Percentiles rank a stretch among this genome's conserved stretches.
phyloP scores from a whole-genome alignment of 805 yeast genomes.

The Brettanomyces custersianus region DNA sequence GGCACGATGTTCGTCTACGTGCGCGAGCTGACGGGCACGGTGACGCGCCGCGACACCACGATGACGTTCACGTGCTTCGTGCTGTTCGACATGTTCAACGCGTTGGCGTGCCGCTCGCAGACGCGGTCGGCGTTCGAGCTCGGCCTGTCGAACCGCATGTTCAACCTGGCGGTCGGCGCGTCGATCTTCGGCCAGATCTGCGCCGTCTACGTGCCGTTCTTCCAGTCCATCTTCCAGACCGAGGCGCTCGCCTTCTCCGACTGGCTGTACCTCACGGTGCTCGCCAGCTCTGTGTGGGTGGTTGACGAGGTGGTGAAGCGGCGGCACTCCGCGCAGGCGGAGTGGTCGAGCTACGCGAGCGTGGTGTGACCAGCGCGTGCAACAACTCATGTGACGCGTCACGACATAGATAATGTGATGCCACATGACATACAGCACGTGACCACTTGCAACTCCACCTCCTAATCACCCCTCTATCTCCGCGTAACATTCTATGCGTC shows the following conservation, averaged over 20 bases:
- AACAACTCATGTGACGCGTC: too few relatives aligned
- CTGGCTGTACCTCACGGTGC: slow-evolving; percentile 45
- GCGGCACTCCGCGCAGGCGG: too few relatives aligned
- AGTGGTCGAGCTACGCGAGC: too few relatives aligned
- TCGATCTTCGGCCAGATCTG: slow-evolving; percentile 85
- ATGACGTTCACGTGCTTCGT: slow-evolving; percentile 99
- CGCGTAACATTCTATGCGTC: too few relatives aligned
- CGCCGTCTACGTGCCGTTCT: slow-evolving; percentile 88
- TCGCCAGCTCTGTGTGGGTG: slow-evolving; percentile 76
- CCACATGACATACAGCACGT: too few relatives aligned
- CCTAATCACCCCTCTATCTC: too few relatives aligned
- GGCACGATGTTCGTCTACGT: slow-evolving; percentile 88
- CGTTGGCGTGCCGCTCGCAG: slow-evolving; percentile 84
- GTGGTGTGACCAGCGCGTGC: too few relatives aligned
- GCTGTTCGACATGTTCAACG: slow-evolving; percentile 93
- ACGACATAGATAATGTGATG: too few relatives aligned
- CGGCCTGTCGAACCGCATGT: slow-evolving; percentile 81
- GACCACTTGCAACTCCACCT: too few relatives aligned
- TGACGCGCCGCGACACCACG: slow-evolving; percentile 93
- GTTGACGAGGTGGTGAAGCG: slow-evolving; percentile 71
- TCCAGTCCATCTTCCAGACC: slow-evolving; percentile 89
- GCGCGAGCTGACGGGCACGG: slow-evolving; percentile 77
- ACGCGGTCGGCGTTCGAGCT: slow-evolving; percentile 75
- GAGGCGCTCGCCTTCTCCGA: slow-evolving; percentile 77
- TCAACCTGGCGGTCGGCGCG: slow-evolving; percentile 84